Evolutionary conservation across 1,284 basidiomycete species (phyloP).

Genomic region (Austropuccinia psidii): DNA sequence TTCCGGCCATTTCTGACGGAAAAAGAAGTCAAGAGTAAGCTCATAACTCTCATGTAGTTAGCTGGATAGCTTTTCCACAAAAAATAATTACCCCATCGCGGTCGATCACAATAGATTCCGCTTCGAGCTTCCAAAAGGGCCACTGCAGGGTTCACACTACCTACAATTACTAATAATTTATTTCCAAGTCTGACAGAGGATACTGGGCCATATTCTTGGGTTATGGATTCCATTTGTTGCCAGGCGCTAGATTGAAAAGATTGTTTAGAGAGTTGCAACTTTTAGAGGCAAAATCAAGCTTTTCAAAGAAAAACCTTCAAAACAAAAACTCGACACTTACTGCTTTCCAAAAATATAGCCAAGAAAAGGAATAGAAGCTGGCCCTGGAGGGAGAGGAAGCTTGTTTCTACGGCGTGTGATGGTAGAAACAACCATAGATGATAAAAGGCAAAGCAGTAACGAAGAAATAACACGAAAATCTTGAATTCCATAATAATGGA

Average conservation of each 20-base stretch:
- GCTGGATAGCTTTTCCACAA: neutral
- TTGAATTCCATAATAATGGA: neutral
- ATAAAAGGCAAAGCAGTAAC: slow-evolving; percentile 1
- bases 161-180: slow-evolving; percentile 25
- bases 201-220: slow-evolving; percentile 32
- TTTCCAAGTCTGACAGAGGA: slow-evolving; percentile 23
- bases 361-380: slow-evolving; percentile 15
- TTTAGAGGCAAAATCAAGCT: neutral
- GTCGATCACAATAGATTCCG: slow-evolving; percentile 27
- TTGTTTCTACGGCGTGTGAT: neutral
- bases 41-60: neutral
- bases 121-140: slow-evolving; percentile 20
- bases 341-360: slow-evolving; percentile 31
- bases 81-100: neutral
- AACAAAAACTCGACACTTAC: slow-evolving; percentile 18
- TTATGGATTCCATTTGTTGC: slow-evolving; percentile 30
- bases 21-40: neutral
- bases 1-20: slow-evolving; percentile 39
- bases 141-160: slow-evolving; percentile 21
- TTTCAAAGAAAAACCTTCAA: neutral
- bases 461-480: slow-evolving; percentile 4
- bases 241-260: neutral
- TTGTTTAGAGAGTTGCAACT: neutral
- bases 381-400: slow-evolving; percentile 29
- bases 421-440: neutral